Percentiles rank a stretch among this genome's conserved stretches.
Evolutionary conservation across 1,139 yeast genomes (phyloP).

Genomic region (Candida tetrigidarum): DNA sequence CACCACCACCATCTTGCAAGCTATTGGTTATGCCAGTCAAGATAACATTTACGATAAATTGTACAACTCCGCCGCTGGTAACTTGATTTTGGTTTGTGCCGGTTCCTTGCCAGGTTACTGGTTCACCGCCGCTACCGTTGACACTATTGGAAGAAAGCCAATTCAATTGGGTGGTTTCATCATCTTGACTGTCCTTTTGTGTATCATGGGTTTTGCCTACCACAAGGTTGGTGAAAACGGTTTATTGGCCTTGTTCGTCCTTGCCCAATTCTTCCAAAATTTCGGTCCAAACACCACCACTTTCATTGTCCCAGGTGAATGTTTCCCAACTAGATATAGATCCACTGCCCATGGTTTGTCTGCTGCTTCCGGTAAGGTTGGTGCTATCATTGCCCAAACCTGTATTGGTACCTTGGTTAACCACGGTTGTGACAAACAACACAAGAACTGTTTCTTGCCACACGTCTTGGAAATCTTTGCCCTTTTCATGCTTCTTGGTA

Average conservation of each 20-base stretch:
- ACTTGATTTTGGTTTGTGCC: slow-evolving; percentile 86
- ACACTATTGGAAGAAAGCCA: slow-evolving; percentile 80
- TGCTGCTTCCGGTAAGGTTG: slow-evolving; percentile 95
- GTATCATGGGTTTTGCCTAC: slow-evolving; percentile 80
- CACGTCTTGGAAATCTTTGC: slow-evolving; percentile 95
- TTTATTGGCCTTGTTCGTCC: slow-evolving; percentile 71
- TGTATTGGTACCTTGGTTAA: slow-evolving; percentile 82
- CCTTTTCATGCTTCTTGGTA: slow-evolving; percentile 83
- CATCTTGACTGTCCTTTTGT: slow-evolving; percentile 68
- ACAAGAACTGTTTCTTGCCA: slow-evolving; percentile 76
- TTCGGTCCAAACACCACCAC: slow-evolving; percentile 98
- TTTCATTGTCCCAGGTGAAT: slow-evolving; percentile 94
- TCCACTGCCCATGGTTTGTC: slow-evolving; percentile 98
- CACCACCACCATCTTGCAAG: slow-evolving; percentile 77
- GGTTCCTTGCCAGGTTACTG: slow-evolving; percentile 94
- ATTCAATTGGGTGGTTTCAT: slow-evolving; percentile 76
- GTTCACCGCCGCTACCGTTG: slow-evolving; percentile 77
- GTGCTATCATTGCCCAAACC: slow-evolving; percentile 96
- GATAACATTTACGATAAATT: slow-evolving; percentile 65
- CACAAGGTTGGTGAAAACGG: slow-evolving; percentile 64
- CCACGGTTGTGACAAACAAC: slow-evolving; percentile 69
- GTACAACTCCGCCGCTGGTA: slow-evolving; percentile 84
- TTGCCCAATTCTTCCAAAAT: slow-evolving; percentile 84
- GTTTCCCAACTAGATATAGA: slow-evolving; percentile 96
- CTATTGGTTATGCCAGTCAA: slow-evolving; percentile 81